phyloP scores from a whole-genome alignment of 2,329 filamentous ascomycete genomes.

The Arthrobotrys megalospora region DNA sequence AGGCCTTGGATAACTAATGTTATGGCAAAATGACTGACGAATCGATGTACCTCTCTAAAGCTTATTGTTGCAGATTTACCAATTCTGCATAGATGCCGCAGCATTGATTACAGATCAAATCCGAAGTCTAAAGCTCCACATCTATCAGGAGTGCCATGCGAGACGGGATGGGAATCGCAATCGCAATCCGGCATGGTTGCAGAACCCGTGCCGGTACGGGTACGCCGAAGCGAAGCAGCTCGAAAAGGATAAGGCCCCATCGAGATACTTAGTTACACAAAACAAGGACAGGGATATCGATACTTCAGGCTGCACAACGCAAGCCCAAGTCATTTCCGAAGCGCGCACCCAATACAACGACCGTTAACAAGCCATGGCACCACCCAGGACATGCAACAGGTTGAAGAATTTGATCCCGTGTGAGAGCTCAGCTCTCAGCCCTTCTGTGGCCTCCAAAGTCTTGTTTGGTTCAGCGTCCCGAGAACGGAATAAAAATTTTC shows the following conservation, averaged over 20 bases:
- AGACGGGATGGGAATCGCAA: not conserved
- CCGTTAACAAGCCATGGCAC: too few species aligned
- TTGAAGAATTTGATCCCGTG: not conserved
- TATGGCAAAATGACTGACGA: too few species aligned
- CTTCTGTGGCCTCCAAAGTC: not conserved
- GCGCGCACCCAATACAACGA: not conserved
- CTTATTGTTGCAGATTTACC: too few species aligned
- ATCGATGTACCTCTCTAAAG: too few species aligned
- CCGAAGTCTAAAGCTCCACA: too few species aligned
- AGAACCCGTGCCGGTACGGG: not conserved
- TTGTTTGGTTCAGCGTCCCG: not conserved
- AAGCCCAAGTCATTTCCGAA: conserved; percentile 8
- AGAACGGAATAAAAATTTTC: not conserved
- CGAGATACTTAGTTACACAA: not conserved
- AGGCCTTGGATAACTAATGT: too few species aligned
- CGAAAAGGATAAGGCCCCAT: not conserved
- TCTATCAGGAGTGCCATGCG: not conserved
- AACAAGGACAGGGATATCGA: not conserved
- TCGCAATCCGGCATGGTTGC: not conserved
- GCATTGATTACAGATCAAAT: too few species aligned
- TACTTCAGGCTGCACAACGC: not conserved
- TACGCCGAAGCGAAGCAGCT: not conserved
- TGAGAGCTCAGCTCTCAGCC: conserved; percentile 1
- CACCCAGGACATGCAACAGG: not conserved
- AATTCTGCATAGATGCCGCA: too few species aligned